These are phyloP conservation scores for Phialocephala sp. DNA, from an alignment of 2,329 filamentous ascomycete genomes.

Conservation along the genomic window DNA sequence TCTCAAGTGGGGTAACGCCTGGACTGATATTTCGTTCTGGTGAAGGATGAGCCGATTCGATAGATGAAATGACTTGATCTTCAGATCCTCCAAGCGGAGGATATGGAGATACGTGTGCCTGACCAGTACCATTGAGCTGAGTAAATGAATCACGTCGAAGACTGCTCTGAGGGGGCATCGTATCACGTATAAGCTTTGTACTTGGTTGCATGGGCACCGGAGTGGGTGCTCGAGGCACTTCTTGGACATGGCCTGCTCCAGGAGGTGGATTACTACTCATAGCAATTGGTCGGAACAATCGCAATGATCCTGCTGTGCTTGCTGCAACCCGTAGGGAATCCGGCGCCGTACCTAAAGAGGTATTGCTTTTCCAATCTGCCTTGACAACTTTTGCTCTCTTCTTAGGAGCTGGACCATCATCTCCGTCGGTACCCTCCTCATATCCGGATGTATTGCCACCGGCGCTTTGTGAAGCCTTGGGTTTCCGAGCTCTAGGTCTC, in stretches of 20 bases:
- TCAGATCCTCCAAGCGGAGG: conserved; percentile 43
- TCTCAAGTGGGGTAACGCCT: conserved; percentile 75
- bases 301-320: conserved; percentile 86
- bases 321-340: conserved; percentile 90
- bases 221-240: conserved; percentile 77
- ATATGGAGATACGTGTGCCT: conserved; percentile 49
- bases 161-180: conserved; percentile 50
- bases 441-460: conserved; percentile 74
- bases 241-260: conserved; percentile 65
- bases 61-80: conserved; percentile 41
- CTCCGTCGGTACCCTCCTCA: conserved; percentile 62
- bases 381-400: conserved; percentile 83
- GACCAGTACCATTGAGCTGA: conserved; percentile 44
- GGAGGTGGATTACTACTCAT: conserved; percentile 53
- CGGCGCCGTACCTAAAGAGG: conserved; percentile 72
- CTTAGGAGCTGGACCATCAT: conserved; percentile 51
- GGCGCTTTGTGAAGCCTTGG: conserved; percentile 27
- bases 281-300: conserved; percentile 78
- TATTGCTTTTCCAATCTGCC: conserved; percentile 73
- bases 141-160: conserved; percentile 66
- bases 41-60: conserved; percentile 54
- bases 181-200: conserved; percentile 43
- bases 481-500: conserved; percentile 36
- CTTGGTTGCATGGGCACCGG: conserved; percentile 63
- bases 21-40: conserved; percentile 55